Evolutionary conservation across 2,329 filamentous ascomycete genomes (phyloP).

Genomic region (Thielaviopsis musarum): DNA sequence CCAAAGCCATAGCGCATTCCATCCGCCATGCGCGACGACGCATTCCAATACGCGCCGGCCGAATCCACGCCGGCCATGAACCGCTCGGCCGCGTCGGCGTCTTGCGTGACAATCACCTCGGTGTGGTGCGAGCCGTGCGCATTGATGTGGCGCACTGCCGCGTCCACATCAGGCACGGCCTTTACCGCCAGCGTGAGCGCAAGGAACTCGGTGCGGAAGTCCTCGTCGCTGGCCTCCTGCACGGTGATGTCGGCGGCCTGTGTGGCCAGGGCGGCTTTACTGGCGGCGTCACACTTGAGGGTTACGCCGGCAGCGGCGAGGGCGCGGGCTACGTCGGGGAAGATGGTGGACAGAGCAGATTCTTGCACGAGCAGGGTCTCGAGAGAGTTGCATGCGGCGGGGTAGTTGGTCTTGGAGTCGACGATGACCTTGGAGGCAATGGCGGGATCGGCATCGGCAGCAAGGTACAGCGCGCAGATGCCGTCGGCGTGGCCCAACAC

Average conservation of each 20-base stretch:
- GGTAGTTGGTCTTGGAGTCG: conserved; percentile 88
- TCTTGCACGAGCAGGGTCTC: conserved; percentile 82
- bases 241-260: conserved; percentile 31
- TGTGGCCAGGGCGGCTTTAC: conserved; percentile 44
- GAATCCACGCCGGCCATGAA: conserved; percentile 82
- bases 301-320: conserved; percentile 63
- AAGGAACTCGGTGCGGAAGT: conserved; percentile 83
- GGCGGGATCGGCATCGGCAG: conserved; percentile 54
- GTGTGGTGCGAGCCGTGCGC: conserved; percentile 85
- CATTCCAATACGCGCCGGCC: conserved; percentile 92
- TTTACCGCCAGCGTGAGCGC: conserved; percentile 73
- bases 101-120: conserved; percentile 69
- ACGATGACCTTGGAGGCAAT: conserved; percentile 64
- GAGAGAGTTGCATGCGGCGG: conserved; percentile 86
- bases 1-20: conserved; percentile 96
- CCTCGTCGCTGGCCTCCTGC: conserved; percentile 47
- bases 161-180: conserved; percentile 49
- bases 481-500: conserved; percentile 94
- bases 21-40: conserved; percentile 83
- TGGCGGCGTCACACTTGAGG: conserved; percentile 59
- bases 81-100: conserved; percentile 48
- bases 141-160: conserved; percentile 81
- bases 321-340: conserved; percentile 57
- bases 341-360: conserved; percentile 44
- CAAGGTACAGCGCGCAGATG: conserved; percentile 74